phyloP scores from a whole-genome alignment of 768 basidiomycete species.

The Podaxis mareebaensis region DNA sequence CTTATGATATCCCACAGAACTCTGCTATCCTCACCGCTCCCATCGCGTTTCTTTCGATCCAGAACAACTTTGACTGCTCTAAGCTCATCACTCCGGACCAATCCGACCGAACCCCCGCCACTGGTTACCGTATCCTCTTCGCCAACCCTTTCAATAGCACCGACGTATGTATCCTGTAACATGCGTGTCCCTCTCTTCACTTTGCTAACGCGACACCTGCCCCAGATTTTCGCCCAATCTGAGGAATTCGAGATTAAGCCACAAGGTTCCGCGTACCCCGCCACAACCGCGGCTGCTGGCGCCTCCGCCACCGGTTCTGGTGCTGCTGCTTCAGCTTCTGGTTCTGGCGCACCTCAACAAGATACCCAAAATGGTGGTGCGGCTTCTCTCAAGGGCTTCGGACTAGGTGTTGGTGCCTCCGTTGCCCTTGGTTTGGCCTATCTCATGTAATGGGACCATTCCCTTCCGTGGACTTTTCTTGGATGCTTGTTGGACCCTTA shows the following conservation, averaged over 20 bases:
- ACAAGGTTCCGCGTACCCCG: slow-evolving; percentile 52
- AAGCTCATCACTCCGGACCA: slow-evolving; percentile 48
- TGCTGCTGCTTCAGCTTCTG: slow-evolving; percentile 19
- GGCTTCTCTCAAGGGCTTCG: background rate
- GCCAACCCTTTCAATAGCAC: slow-evolving; percentile 50
- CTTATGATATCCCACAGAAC: slow-evolving; percentile 25
- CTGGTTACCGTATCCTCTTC: slow-evolving; percentile 51
- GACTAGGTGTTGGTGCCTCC: slow-evolving; percentile 7
- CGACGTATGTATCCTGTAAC: slow-evolving; percentile 44
- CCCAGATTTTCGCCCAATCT: slow-evolving; percentile 58
- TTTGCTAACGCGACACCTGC: background rate
- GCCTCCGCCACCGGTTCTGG: slow-evolving; percentile 25
- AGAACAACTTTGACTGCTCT: slow-evolving; percentile 63
- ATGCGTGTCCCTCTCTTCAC: background rate
- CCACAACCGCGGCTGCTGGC: slow-evolving; percentile 29
- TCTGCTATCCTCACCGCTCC: slow-evolving; percentile 38
- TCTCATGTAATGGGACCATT: background rate
- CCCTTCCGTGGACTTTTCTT: background rate
- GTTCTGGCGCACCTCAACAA: background rate
- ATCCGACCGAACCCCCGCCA: slow-evolving; percentile 39
- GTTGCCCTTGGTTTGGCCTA: slow-evolving; percentile 12
- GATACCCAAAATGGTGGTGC: slow-evolving; percentile 2
- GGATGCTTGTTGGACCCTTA: slow-evolving; percentile 2
- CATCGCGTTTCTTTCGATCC: slow-evolving; percentile 46
- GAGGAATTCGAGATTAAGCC: slow-evolving; percentile 62